Conservation (phyloP, 805 yeast genomes). For the Ogataea methanolica region DNA sequence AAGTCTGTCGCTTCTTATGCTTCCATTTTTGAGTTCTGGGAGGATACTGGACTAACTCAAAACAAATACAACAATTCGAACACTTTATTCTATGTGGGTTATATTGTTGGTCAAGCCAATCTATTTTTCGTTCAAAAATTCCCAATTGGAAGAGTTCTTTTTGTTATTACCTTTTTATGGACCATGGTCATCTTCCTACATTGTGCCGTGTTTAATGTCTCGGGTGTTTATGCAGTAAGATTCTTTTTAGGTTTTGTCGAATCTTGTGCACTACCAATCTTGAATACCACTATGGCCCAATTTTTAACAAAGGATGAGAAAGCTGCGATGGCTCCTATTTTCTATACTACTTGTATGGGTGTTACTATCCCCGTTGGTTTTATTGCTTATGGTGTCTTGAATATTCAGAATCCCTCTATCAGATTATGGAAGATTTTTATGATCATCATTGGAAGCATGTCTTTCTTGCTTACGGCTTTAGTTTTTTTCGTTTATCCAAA, state of each 20-base stretch:
- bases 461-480: conserved; percentile 35
- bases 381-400: conserved; percentile 34
- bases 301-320: conserved; percentile 41
- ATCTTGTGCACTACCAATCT: conserved; percentile 38
- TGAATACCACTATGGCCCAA: conserved; percentile 45
- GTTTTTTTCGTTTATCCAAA: conserved; percentile 45
- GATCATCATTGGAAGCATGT: conserved; percentile 52
- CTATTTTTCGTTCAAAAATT: conserved; percentile 39
- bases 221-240: conserved; percentile 43
- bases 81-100: conserved; percentile 46
- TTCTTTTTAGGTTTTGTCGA: conserved; percentile 51
- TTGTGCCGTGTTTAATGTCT: conserved; percentile 39
- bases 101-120: conserved; percentile 39
- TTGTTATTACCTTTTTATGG: conserved; percentile 36
- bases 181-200: conserved; percentile 37
- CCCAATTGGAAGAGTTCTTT: conserved; percentile 36
- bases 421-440: conserved; percentile 50
- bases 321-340: conserved; percentile 49
- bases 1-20: conserved; percentile 35
- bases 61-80: conserved; percentile 39
- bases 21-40: conserved; percentile 36
- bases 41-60: conserved; percentile 38
- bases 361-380: conserved; percentile 38
- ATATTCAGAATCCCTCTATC: conserved; percentile 21
- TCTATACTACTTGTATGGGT: conserved; percentile 48